phyloP scores from a whole-genome alignment of 2,329 filamentous ascomycete species.

The Stagonosporopsis chrysanthemi region DNA sequence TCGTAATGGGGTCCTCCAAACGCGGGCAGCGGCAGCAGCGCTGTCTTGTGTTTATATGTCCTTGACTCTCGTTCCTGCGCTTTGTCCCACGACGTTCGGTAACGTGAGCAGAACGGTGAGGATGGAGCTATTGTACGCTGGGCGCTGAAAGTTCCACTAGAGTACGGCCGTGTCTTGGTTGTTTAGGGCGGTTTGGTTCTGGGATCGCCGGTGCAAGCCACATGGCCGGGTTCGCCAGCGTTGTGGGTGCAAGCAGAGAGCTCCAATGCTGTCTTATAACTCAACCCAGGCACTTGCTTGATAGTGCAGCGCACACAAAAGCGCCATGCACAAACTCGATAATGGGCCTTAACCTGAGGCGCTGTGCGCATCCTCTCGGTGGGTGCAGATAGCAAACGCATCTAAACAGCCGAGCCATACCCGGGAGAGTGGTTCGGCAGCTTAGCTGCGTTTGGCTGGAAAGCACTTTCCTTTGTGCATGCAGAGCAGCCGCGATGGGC shows the following conservation, averaged over 20 bases:
- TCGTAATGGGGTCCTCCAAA: neutral
- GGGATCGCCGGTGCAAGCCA: constrained; percentile 18
- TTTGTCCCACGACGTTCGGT: neutral
- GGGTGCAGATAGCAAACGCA: neutral
- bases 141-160: neutral
- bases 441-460: constrained; percentile 1
- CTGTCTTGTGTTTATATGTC: constrained; percentile 6
- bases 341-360: neutral
- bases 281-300: neutral
- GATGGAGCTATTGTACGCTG: neutral
- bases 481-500: constrained; percentile 11
- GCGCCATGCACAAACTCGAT: neutral
- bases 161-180: constrained; percentile 8
- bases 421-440: constrained; percentile 2
- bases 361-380: neutral
- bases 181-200: constrained; percentile 8
- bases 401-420: constrained; percentile 9
- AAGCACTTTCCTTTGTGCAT: constrained; percentile 6
- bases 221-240: constrained; percentile 6
- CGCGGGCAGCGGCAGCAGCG: constrained; percentile 2
- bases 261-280: neutral
- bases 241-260: neutral
- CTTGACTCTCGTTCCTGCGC: neutral
- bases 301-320: neutral
- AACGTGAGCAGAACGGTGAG: neutral